Evolutionary conservation across 1,139 yeast genomes (phyloP), one percentile per base, ranked within the genome.

Genomic region (Candida sp.): DNA sequence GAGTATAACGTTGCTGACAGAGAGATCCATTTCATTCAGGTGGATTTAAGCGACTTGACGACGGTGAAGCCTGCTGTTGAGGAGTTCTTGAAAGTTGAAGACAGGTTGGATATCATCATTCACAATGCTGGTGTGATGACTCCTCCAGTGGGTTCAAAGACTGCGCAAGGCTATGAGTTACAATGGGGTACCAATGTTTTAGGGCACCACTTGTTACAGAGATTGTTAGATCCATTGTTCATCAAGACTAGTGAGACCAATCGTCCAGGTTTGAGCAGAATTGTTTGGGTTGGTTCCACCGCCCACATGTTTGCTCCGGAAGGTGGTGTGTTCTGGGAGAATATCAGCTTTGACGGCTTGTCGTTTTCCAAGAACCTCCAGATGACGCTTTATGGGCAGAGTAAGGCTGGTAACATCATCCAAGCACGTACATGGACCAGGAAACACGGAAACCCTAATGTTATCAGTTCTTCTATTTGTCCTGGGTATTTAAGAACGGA

Each of bases 91-190:
- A 17, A 25, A 3, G 28, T 43, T 7, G 65, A 58, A 39, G 46
- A 58, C 3, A 59, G 72, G n/a, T 55, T 81, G 32, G 80, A 79
- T 55, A 67, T 77, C 11, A 70, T 78, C 12, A 70, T 81, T 46
- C 78, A 80, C 57, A 80, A 81, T 63, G 85, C 85, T 7, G 63
- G 86, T 42, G 71, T 81, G 12, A 79, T 77, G 77, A 62, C 66
- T 17, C 76, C 81, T 1, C 71, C 73, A 8, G 59, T 60, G n/a
- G 70, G 70, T 9, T 56, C 72, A 1, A 52, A 46, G 27, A 49
- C 59, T 2, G 41, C 26, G 5, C 60, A 58, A 39, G 57, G 56
- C 1, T 53, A 46, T 40, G 58, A 55, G 41, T 48, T 55, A 30
- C 58, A 54, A 47, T 48, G 80, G 49, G 85, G 83, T 8, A 72